Evolutionary conservation across 2,329 filamentous ascomycete genomes (phyloP).

Genomic region (Epichloe sp.): DNA sequence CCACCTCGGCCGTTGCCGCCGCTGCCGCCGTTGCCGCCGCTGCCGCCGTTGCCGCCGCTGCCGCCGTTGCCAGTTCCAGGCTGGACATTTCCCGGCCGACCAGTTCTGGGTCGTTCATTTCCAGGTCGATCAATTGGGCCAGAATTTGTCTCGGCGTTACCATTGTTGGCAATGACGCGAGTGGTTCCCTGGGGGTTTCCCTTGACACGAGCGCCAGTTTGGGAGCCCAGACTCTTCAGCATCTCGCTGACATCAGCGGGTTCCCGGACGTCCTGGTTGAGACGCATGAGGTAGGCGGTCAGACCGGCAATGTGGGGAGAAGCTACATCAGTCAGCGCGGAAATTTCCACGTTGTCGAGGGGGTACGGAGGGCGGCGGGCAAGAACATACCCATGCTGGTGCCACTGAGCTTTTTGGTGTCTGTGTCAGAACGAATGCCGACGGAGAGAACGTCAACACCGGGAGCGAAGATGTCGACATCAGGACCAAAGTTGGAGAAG

Average conservation of each 20-base stretch:
- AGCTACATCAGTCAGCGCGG: conserved; percentile 21
- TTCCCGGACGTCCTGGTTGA: conserved; percentile 32
- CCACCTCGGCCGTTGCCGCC: background rate
- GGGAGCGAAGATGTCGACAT: conserved; percentile 42
- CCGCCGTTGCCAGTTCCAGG: background rate
- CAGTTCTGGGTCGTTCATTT: background rate
- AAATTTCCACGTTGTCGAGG: background rate
- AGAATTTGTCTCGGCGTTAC: conserved; percentile 13
- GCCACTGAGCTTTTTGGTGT: conserved; percentile 33
- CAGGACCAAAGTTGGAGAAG: conserved; percentile 46
- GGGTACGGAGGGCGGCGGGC: no score
- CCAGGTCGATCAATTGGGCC: background rate
- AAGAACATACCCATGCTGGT: conserved; percentile 39
- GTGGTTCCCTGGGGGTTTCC: conserved; percentile 28
- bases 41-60: background rate
- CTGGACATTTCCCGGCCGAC: background rate
- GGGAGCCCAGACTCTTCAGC: conserved; percentile 39
- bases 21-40: no score
- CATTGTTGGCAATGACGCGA: conserved; percentile 44
- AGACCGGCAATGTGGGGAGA: conserved; percentile 55
- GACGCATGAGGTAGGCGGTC: conserved; percentile 51
- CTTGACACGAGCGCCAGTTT: conserved; percentile 29
- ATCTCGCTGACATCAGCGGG: conserved; percentile 26
- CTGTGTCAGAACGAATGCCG: conserved; percentile 35
- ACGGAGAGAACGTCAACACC: conserved; percentile 41